Evolutionary conservation across 768 basidiomycete species (phyloP).

Genomic region (Sistotremastrum suecicum): DNA sequence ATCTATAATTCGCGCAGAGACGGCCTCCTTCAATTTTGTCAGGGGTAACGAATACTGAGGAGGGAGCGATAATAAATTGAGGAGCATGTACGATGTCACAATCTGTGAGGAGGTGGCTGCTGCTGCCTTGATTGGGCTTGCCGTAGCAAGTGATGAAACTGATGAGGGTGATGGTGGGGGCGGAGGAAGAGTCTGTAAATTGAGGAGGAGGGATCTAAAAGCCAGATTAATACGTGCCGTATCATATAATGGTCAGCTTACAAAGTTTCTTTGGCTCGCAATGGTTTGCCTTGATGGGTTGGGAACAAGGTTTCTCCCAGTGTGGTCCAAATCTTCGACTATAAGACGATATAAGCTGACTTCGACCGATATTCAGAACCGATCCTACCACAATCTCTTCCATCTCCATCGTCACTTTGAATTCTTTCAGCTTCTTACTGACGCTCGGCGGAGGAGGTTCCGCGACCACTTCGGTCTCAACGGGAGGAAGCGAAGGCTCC

Average conservation of each 20-base stretch:
- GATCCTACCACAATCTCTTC: constrained; percentile 46
- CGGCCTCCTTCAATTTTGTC: constrained; percentile 43
- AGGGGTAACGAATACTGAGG: constrained; percentile 45
- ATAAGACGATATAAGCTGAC: constrained; percentile 2
- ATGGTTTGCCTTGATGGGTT: constrained; percentile 32
- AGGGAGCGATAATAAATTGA: constrained; percentile 37
- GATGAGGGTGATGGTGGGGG: constrained; percentile 43
- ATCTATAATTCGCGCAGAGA: constrained; percentile 30
- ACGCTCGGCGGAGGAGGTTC: constrained; percentile 8
- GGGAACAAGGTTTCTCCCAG: constrained; percentile 52
- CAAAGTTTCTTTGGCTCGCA: constrained; percentile 49
- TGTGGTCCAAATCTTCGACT: constrained; percentile 60
- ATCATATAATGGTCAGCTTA: constrained; percentile 16
- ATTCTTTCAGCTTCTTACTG: constrained; percentile 12
- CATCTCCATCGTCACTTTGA: constrained; percentile 45
- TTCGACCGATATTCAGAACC: neutral
- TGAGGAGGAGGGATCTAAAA: constrained; percentile 32
- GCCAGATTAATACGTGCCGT: constrained; percentile 1
- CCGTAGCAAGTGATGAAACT: constrained; percentile 29
- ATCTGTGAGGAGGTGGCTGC: constrained; percentile 49
- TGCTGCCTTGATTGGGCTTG: constrained; percentile 13
- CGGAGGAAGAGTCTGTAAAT: constrained; percentile 36
- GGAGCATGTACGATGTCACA: constrained; percentile 52
- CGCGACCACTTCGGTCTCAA: constrained; percentile 3
- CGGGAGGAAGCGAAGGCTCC: neutral